phyloP scores from a whole-genome alignment of 345 rosid genomes.

The Murraya paniculata region DNA sequence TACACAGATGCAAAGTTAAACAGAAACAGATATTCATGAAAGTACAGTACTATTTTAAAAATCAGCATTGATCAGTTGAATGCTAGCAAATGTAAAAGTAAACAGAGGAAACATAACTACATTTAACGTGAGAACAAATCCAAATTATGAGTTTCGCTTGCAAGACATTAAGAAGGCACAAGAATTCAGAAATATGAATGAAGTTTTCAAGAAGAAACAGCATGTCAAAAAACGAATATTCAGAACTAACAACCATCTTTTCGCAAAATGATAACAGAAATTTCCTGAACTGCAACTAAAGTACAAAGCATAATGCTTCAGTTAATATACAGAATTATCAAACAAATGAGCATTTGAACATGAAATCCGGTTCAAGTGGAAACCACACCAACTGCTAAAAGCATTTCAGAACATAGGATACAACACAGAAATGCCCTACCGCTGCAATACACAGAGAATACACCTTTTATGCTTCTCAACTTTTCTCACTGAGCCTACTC shows the following conservation, averaged over 20 bases:
- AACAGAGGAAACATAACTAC: neutral
- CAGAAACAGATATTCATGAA: neutral
- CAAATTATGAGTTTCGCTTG: neutral
- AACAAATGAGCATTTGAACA: slow-evolving; percentile 21
- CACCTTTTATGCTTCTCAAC: neutral
- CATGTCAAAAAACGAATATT: neutral
- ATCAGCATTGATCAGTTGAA: neutral
- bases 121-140: neutral
- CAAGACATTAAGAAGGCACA: neutral
- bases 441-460: slow-evolving; percentile 4
- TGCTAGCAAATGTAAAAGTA: neutral
- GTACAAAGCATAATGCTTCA: slow-evolving; percentile 21
- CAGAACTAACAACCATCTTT: slow-evolving; percentile 13
- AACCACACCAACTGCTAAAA: slow-evolving; percentile 20
- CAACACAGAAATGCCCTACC: slow-evolving; percentile 18
- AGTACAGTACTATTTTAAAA: neutral
- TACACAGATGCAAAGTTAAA: neutral
- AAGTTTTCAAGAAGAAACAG: neutral
- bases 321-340: slow-evolving; percentile 29
- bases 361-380: slow-evolving; percentile 19
- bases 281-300: slow-evolving; percentile 15
- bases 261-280: slow-evolving; percentile 12
- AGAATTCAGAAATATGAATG: neutral
- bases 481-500: slow-evolving; percentile 15
- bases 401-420: slow-evolving; percentile 17